A percentile compares a stretch with the other conserved stretches of the same genome.
Evolutionary conservation across 2,329 filamentous ascomycete species (phyloP).

Genomic region (Hymenoscyphus scutula): DNA sequence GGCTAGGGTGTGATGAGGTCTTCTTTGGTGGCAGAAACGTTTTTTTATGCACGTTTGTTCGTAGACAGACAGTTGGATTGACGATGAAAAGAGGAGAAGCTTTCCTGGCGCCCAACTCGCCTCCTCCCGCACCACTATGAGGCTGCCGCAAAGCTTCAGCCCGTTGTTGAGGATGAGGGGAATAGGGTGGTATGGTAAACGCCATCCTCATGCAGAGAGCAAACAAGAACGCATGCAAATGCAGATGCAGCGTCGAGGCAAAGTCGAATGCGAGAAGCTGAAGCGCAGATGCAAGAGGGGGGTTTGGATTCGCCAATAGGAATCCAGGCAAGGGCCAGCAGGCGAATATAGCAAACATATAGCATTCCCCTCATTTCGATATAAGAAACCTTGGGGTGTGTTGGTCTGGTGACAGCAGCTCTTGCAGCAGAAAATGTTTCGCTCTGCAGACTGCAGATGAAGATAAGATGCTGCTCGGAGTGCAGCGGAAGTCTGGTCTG

Average conservation of each 20-base stretch:
- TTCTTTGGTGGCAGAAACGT: background rate
- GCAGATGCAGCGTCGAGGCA: background rate
- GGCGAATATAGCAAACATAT: background rate
- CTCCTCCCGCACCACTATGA: background rate
- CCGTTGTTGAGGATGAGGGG: background rate
- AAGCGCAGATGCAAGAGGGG: slow-evolving; percentile 1
- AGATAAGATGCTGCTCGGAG: background rate
- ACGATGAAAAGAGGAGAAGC: background rate
- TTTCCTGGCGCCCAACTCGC: background rate
- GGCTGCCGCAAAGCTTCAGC: background rate
- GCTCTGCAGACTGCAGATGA: background rate
- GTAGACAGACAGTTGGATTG: background rate
- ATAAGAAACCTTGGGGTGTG: background rate
- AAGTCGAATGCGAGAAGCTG: background rate
- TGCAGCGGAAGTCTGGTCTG: background rate
- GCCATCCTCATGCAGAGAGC: background rate
- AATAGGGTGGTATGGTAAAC: background rate
- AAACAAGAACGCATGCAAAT: background rate
- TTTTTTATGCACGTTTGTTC: too few species aligned
- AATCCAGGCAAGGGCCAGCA: background rate
- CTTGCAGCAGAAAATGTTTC: background rate
- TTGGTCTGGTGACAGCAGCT: slow-evolving; percentile 1
- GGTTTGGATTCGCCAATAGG: slow-evolving; percentile 3
- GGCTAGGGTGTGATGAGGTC: background rate
- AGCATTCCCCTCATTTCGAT: background rate